Evolutionary conservation across 2,329 filamentous ascomycete species (phyloP).

Genomic region (Didymellaceae sp.): DNA sequence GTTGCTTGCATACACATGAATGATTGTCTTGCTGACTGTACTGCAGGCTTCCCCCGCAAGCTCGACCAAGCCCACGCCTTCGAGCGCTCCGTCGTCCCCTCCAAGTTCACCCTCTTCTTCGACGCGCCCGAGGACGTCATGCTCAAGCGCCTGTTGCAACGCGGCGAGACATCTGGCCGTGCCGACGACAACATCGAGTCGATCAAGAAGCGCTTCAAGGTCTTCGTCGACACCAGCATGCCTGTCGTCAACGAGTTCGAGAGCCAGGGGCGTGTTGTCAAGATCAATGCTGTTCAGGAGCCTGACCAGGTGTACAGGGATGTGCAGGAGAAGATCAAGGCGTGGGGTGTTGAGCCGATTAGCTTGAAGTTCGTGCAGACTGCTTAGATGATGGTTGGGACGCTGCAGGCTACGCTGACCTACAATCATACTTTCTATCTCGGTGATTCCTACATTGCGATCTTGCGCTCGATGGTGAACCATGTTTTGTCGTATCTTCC

Average conservation of each 20-base stretch:
- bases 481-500: no score
- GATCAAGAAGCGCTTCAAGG: constrained; percentile 95
- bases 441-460: no score
- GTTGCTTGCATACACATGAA: background rate
- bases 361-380: constrained; percentile 38
- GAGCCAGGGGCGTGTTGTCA: constrained; percentile 77
- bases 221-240: constrained; percentile 96
- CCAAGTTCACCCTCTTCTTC: constrained; percentile 88
- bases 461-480: no score
- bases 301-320: constrained; percentile 70
- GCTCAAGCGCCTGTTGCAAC: constrained; percentile 81
- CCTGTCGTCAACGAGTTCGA: constrained; percentile 90
- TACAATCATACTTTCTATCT: background rate
- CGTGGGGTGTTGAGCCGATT: constrained; percentile 43
- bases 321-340: constrained; percentile 51
- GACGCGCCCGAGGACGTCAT: constrained; percentile 91
- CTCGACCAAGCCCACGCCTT: constrained; percentile 97
- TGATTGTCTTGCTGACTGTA: background rate
- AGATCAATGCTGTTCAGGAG: constrained; percentile 72
- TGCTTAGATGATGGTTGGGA: constrained; percentile 11
- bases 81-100: constrained; percentile 84
- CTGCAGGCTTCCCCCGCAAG: constrained; percentile 84
- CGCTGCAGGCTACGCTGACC: background rate
- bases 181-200: constrained; percentile 93
- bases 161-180: constrained; percentile 90